These are phyloP conservation scores for Acanthamoeba healyi DNA, from an alignment of 208 protist species.

Conservation along the genomic window DNA sequence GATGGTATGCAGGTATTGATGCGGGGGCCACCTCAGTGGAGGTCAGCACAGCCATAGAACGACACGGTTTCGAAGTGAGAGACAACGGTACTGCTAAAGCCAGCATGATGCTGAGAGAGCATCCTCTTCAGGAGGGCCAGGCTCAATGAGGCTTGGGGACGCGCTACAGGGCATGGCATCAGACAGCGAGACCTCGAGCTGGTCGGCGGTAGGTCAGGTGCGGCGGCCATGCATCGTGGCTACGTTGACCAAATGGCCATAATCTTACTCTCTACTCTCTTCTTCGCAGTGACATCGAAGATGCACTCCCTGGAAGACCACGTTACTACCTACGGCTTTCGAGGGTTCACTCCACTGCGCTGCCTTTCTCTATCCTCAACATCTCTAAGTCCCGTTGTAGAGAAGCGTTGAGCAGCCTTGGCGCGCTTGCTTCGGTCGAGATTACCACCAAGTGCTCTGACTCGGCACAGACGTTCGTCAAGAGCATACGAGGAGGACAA, in stretches of 20 bases:
- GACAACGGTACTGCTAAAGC: constrained; percentile 38
- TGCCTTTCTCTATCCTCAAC: neutral
- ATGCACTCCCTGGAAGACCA: neutral
- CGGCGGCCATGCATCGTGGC: too few species aligned
- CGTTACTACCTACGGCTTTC: constrained; percentile 15
- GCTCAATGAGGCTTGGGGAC: neutral
- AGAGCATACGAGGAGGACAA: neutral
- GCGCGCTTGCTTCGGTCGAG: neutral
- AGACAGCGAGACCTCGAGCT: constrained; percentile 6
- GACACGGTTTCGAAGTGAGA: neutral
- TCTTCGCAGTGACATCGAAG: constrained; percentile 31
- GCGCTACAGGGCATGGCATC: constrained; percentile 5
- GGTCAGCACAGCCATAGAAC: neutral
- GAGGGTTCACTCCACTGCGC: constrained; percentile 61
- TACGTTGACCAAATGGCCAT: too few species aligned
- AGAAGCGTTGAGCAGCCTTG: constrained; percentile 61
- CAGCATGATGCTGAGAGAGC: too few species aligned
- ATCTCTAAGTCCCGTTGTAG: neutral
- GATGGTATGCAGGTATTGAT: neutral
- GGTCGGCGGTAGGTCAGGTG: neutral
- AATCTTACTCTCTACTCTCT: neutral
- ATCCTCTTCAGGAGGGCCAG: too few species aligned
- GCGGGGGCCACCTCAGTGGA: neutral
- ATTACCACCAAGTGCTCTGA: neutral
- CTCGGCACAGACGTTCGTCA: neutral